Evolutionary conservation across 176 grass and related monocot genomes (phyloP).

Genomic region (Avena atlantica): DNA sequence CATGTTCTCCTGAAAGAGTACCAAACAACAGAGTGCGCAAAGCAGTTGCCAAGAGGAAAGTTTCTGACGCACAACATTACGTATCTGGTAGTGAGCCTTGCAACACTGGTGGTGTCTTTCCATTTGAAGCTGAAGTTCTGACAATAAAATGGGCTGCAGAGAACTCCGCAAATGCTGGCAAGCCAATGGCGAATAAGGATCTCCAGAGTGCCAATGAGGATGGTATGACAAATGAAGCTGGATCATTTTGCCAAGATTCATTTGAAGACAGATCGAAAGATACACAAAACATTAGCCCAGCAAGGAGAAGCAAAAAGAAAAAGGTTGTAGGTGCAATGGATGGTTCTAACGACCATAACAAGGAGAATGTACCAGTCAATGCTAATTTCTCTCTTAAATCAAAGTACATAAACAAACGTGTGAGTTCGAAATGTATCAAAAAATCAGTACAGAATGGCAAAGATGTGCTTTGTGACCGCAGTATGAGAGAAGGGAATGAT

Average conservation of each 20-base stretch:
- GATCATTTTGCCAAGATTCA: conserved; percentile 37
- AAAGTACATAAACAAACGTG: conserved; percentile 20
- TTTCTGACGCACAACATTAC: conserved; percentile 46
- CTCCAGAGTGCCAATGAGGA: conserved; percentile 10
- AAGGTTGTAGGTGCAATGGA: conserved; percentile 36
- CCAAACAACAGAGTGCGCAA: conserved; percentile 54
- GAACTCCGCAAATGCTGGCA: conserved; percentile 41
- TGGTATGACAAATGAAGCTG: conserved; percentile 26
- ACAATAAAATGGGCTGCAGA: conserved; percentile 27
- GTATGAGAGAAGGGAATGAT: conserved; percentile 36
- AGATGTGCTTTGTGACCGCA: conserved; percentile 1
- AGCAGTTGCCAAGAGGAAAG: conserved; percentile 73
- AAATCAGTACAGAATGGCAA: conserved; percentile 38
- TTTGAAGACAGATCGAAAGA: conserved; percentile 35
- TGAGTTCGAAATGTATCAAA: conserved; percentile 39
- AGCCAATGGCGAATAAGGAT: conserved; percentile 21
- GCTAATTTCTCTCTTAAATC: conserved; percentile 26
- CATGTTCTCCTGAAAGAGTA: conserved; percentile 33
- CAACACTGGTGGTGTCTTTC: conserved; percentile 32
- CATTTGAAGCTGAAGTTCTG: conserved; percentile 38
- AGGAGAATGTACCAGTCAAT: conserved; percentile 68
- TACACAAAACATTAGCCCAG: not conserved
- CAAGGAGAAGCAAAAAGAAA: conserved; percentile 48
- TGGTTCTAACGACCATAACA: conserved; percentile 47
- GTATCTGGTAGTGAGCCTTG: conserved; percentile 31